Conservation (phyloP, 345 rosid species). For the Populus alba region DNA sequence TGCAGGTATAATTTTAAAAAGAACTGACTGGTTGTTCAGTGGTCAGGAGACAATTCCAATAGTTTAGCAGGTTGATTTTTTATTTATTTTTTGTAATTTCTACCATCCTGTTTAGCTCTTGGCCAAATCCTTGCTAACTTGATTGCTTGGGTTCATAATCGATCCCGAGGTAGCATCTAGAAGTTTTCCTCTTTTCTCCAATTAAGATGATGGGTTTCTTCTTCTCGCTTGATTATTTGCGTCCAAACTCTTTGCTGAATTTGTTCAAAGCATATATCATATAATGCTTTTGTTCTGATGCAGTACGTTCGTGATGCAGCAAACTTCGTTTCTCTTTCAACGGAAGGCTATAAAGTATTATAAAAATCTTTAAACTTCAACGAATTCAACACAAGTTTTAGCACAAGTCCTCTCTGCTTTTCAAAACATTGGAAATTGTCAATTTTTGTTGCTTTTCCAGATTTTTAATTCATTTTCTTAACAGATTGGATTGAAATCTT, state of each 20-base stretch:
- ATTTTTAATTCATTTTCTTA: conserved; percentile 1
- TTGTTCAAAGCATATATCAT: background rate
- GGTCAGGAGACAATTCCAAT: conserved; percentile 99
- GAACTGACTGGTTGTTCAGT: conserved; percentile 74
- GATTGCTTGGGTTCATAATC: background rate
- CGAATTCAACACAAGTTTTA: too few species aligned
- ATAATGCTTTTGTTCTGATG: too few species aligned
- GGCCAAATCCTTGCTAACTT: background rate
- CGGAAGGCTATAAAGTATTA: too few species aligned
- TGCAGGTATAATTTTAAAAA: conserved; percentile 67
- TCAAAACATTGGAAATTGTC: too few species aligned
- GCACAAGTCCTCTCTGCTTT: too few species aligned
- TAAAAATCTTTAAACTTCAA: too few species aligned
- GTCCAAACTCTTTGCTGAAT: background rate
- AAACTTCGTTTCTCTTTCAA: too few species aligned
- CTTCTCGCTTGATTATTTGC: background rate
- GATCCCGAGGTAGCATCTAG: background rate
- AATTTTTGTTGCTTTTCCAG: background rate
- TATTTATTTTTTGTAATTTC: background rate
- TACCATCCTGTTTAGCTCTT: background rate
- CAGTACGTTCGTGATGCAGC: too few species aligned
- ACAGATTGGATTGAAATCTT: background rate
- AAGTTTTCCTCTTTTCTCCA: background rate
- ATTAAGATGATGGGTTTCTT: background rate
- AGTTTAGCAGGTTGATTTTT: conserved; percentile 76